Evolutionary conservation across 2,329 filamentous ascomycete species (phyloP), one percentile per base, ranked within the genome.

Genomic region (Clonostachys byssicola): DNA sequence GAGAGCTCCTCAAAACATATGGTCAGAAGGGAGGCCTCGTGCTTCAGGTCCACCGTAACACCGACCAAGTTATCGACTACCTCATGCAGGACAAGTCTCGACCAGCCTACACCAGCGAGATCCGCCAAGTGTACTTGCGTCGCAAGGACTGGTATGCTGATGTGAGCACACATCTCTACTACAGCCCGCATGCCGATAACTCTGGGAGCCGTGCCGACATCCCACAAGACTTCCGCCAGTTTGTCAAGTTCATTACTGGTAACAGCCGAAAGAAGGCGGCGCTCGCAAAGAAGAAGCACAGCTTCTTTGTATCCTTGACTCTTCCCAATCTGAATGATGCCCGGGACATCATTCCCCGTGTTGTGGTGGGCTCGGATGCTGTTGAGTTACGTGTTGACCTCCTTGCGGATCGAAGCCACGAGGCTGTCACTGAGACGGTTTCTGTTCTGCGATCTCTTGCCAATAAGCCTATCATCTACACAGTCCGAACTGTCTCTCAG

Each of bases 361-460:
- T 91, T 40, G 83, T 87, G 12, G 83, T 95, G 39, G 94, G 94
- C 5, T 88, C 89, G 8, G 92, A 99, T 68, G 94, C 92, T 4
- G 89, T 97, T 12, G 94, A 99, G 66, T 71, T 99, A 45, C 83
- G 94, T n/a, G 89, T 96, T 5, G 94, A 99, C 67, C 73, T 99
- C 40, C 78, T 99, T 14, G 78, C 87, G 51, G 88, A 96, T 59
- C 81, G 84, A 6, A 75, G 82, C 5, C 68, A 83, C 1, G 90
- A 95, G 49, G 95, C 88, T 52, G 80, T 99, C 34, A 82, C 84
- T 42, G 82, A 87, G 23, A 92, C 99, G 59, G 77, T 97, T 38
- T 85, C 92, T 2, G 74, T 91, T 47, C 73, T 99, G 23, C 83
- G 92, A 45, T 83, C 84, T 14, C 74, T 76, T 4, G 85, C 87